Evolutionary conservation across 805 yeast species (phyloP).

Genomic region (Starmerella davenportii): DNA sequence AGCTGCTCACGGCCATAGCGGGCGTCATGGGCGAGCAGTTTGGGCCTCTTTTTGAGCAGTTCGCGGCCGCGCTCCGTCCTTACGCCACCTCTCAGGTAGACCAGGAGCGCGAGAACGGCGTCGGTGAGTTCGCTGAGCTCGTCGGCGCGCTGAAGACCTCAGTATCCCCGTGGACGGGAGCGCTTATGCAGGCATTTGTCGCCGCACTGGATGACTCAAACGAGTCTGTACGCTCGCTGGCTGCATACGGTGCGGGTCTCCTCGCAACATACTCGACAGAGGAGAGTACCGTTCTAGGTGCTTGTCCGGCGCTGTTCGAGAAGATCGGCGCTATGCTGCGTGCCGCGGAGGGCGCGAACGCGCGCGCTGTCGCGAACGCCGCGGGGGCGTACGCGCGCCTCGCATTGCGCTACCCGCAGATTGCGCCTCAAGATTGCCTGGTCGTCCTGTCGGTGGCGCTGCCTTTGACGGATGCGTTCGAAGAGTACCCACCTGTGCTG

Average conservation of each 20-base stretch:
- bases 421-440: conserved; percentile 50
- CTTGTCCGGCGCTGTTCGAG: conserved; percentile 51
- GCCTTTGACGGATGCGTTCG: conserved; percentile 75
- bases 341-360: conserved; percentile 57
- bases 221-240: conserved; percentile 72
- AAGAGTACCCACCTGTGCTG: conserved; percentile 84
- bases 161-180: conserved; percentile 47
- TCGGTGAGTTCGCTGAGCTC: conserved; percentile 85
- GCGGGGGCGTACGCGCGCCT: conserved; percentile 94
- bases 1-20: conserved; percentile 63
- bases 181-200: conserved; percentile 45
- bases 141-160: conserved; percentile 49
- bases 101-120: conserved; percentile 62
- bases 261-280: conserved; percentile 36
- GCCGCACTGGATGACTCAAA: conserved; percentile 54
- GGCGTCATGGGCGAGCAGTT: conserved; percentile 66
- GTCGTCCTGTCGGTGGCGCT: conserved; percentile 60
- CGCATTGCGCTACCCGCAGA: conserved; percentile 48
- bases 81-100: conserved; percentile 30
- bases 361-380: conserved; percentile 80
- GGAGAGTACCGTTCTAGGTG: conserved; percentile 39
- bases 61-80: conserved; percentile 40
- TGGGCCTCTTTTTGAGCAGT: conserved; percentile 56
- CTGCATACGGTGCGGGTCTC: conserved; percentile 90
- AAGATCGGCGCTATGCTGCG: conserved; percentile 53